Conservation (phyloP, 1,139 yeast genomes). For the Magnusiomyces suaveolens region DNA sequence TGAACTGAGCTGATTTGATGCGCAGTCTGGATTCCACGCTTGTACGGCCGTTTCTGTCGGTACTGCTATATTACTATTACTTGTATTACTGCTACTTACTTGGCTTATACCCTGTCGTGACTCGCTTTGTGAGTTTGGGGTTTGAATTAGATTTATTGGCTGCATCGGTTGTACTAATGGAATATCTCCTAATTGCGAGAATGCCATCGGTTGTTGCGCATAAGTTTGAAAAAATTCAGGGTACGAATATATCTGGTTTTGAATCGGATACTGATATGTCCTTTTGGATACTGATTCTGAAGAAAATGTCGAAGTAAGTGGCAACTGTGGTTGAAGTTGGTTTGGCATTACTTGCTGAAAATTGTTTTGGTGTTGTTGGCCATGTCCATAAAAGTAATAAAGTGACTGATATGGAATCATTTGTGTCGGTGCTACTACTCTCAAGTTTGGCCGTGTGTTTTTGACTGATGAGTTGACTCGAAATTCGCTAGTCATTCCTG, state of each 20-base stretch:
- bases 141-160: background rate
- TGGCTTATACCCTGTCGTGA: background rate
- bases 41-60: background rate
- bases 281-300: background rate
- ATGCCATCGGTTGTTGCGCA: background rate
- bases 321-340: background rate
- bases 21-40: background rate
- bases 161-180: background rate
- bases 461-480: background rate
- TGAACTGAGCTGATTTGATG: too few species aligned
- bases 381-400: background rate
- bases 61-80: too few species aligned
- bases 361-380: background rate
- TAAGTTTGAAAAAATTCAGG: background rate
- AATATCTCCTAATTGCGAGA: background rate
- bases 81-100: too few species aligned
- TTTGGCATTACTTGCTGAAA: background rate
- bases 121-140: background rate
- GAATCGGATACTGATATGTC: background rate
- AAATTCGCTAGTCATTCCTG: background rate
- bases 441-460: too few species aligned
- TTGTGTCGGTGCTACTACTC: too few species aligned
- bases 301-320: background rate
- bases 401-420: too few species aligned
- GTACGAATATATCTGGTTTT: background rate